Percentiles rank a stretch among this genome's conserved stretches.
Conservation (phyloP, 805 yeast genomes). For the Naumovozyma baii region DNA sequence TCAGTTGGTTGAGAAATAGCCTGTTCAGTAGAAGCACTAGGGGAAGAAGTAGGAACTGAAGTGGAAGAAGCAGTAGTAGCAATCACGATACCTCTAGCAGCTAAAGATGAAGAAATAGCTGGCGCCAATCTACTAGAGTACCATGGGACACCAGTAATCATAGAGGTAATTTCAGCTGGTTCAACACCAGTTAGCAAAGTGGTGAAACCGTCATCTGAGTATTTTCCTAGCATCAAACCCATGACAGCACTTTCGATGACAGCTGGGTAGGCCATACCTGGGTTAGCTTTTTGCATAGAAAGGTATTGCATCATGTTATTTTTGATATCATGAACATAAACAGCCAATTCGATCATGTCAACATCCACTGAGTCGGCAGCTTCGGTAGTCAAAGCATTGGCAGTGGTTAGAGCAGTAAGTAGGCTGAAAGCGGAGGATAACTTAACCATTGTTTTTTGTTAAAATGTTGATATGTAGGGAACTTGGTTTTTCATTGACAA, state of each 20-base stretch:
- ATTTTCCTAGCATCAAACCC: constrained; percentile 18
- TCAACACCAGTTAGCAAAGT: constrained; percentile 23
- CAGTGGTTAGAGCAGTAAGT: constrained; percentile 1
- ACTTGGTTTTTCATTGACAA: no score
- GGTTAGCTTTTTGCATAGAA: constrained; percentile 6
- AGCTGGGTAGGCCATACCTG: constrained; percentile 6
- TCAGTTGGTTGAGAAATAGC: not conserved
- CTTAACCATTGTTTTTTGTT: no score
- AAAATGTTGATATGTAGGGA: no score
- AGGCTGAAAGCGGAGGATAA: not conserved
- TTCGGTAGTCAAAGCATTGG: constrained; percentile 5
- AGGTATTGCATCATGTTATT: constrained; percentile 4
- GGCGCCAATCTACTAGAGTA: constrained; percentile 25
- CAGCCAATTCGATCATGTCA: constrained; percentile 5
- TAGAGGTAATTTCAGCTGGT: constrained; percentile 17
- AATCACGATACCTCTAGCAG: not conserved
- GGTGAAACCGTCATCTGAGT: constrained; percentile 27
- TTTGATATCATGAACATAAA: constrained; percentile 7
- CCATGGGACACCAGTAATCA: constrained; percentile 29
- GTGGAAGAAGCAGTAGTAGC: not conserved
- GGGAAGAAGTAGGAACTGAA: constrained; percentile 1
- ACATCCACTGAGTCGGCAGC: constrained; percentile 2
- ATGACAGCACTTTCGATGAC: constrained; percentile 20
- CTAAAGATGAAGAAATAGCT: constrained; percentile 1
- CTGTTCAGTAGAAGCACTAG: not conserved